Evolutionary conservation across 306 rosid species (phyloP).

Genomic region (Glycyrrhiza uralensis): DNA sequence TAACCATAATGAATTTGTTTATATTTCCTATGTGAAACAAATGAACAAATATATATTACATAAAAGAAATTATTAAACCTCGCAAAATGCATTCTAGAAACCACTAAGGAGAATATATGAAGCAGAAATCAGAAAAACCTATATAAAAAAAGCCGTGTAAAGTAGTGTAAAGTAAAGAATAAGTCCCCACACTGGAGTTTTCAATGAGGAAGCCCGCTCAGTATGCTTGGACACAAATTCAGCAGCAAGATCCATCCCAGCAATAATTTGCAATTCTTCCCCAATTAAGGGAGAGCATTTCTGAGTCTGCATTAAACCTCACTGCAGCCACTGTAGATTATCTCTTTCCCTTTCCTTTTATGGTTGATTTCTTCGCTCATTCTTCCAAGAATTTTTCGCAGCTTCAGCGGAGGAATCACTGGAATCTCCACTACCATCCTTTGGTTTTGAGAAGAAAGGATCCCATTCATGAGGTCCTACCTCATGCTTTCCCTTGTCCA

Average conservation of each 20-base stretch:
- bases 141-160: constrained; percentile 28
- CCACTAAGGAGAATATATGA: constrained; percentile 35
- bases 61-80: constrained; percentile 26
- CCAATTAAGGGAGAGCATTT: not conserved
- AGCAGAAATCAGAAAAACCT: constrained; percentile 32
- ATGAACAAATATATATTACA: constrained; percentile 17
- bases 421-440: constrained; percentile 67
- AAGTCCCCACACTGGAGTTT: constrained; percentile 19
- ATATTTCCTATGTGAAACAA: constrained; percentile 42
- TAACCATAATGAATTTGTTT: constrained; percentile 4
- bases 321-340: not conserved
- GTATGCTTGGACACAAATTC: constrained; percentile 18
- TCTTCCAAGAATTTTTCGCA: constrained; percentile 89
- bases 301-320: not conserved
- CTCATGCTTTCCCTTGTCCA: constrained; percentile 83
- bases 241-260: constrained; percentile 20
- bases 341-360: constrained; percentile 21
- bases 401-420: constrained; percentile 57
- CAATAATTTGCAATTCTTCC: constrained; percentile 14
- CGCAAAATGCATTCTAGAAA: constrained; percentile 36
- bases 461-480: constrained; percentile 99
- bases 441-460: constrained; percentile 96
- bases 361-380: constrained; percentile 55
- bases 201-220: constrained; percentile 15
- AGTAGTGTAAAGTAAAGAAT: constrained; percentile 26